phyloP scores from a whole-genome alignment of 176 grass and related monocot genomes.

The Puccinellia tenuiflora region DNA sequence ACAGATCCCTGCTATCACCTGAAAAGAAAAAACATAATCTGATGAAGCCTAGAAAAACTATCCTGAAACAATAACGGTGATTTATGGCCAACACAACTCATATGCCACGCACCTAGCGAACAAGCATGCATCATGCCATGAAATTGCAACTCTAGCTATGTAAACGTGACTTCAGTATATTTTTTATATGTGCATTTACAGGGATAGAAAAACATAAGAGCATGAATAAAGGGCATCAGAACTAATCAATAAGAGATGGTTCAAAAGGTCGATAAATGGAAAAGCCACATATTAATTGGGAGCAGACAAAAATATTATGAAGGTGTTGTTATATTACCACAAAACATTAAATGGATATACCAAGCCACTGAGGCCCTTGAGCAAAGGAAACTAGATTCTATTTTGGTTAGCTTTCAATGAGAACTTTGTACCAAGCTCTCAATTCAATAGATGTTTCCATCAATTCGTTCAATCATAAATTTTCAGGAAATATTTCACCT shows the following conservation, averaged over 20 bases:
- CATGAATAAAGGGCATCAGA: background rate
- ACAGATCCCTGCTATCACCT: conserved; percentile 99
- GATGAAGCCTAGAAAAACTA: background rate
- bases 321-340: background rate
- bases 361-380: background rate
- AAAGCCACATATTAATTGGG: background rate
- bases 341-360: background rate
- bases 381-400: background rate
- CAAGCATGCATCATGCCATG: background rate
- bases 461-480: conserved; percentile 6
- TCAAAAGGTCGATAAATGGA: background rate
- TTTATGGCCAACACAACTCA: background rate
- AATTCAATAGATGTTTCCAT: conserved; percentile 5
- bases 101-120: background rate
- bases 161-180: background rate
- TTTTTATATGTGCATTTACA: background rate
- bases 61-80: background rate
- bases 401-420: background rate
- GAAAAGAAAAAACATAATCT: conserved; percentile 21
- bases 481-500: conserved; percentile 3
- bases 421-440: background rate
- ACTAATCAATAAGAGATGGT: conserved; percentile 7
- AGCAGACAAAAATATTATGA: background rate
- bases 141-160: background rate
- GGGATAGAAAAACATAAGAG: background rate